Base-by-base conservation (phyloP, 495 filamentous ascomycete species). In the Penicillium cinerascens region DNA sequence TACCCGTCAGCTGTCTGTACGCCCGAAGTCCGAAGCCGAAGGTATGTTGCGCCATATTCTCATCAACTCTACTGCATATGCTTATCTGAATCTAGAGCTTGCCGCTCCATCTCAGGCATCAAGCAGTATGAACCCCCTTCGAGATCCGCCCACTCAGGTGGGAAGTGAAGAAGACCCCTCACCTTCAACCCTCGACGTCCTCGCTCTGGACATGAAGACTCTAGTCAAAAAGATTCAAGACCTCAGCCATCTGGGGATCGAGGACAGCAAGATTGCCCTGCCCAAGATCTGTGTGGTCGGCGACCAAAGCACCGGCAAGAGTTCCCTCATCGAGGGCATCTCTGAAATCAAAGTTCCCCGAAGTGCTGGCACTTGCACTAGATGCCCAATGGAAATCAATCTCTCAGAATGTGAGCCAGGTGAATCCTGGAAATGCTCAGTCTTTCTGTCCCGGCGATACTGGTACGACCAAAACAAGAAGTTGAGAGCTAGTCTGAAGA, bases 221-320 rank as follows among this genome's bases (percentile, higher is more conserved):
- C 54, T 80, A 4, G 70, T 80, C 0, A 70, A 63, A n/a, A 72
- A 67, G n/a, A 73, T 80, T 0, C 74, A 77, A 48, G 66, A 70
- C 16, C 57, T 80, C 0, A 66, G 73, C 8, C 68, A 77, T 29
- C 57, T 80, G 2, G 78, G 78, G 0, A 76, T 80, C 7, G 78
- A 80, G 23, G 70, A 78, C 38, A 78, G 76, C 22, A 77, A 83
- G 0, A 82, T 85, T 0, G 77, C 77, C 2, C 69, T 93, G 0
- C 89, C 90, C 0, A 88, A 88, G 54, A 78, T 93, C 15, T 87
- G 88, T 11, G 80, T 91, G 0, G 82, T 92, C 1, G 90, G 90
- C 1, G 89, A 93, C 49, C 90, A 95, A 54, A 85, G 80, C 3
- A 82, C 89, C 0, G 90, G 90, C 0, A 95, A 95, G 56, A 86